These are phyloP conservation scores for Solanum piurae DNA, from an alignment of 257 asterid genomes.

Conservation along the genomic window DNA sequence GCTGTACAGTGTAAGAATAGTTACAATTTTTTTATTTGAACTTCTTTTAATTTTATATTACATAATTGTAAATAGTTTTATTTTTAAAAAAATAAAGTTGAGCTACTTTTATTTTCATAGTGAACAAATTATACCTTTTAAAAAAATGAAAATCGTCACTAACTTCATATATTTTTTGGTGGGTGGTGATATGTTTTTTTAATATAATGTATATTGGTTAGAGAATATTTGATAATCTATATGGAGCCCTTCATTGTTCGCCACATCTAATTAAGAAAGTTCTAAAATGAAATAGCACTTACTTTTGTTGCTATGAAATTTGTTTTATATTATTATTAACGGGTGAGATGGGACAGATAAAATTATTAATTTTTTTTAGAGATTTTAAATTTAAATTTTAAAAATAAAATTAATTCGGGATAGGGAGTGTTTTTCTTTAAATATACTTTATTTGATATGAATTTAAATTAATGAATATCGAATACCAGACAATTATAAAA, in stretches of 20 bases:
- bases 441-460: not conserved
- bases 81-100: not conserved
- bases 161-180: not conserved
- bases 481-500: not conserved
- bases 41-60: not conserved
- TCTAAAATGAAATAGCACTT: not conserved
- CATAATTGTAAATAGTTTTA: not conserved
- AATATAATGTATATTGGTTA: not conserved
- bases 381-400: not conserved
- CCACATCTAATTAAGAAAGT: not conserved
- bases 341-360: not conserved
- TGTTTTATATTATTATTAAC: not conserved
- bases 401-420: too few species aligned
- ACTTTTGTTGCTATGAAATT: not conserved
- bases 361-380: too few species aligned
- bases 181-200: not conserved
- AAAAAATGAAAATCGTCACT: not conserved
- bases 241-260: constrained; percentile 2
- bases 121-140: not conserved
- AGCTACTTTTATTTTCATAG: not conserved
- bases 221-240: not conserved
- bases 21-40: not conserved
- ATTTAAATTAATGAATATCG: not conserved
- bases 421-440: not conserved
- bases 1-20: not conserved